Evolutionary conservation across 2,329 filamentous ascomycete species (phyloP).

Genomic region (Neofusicoccum parvum): DNA sequence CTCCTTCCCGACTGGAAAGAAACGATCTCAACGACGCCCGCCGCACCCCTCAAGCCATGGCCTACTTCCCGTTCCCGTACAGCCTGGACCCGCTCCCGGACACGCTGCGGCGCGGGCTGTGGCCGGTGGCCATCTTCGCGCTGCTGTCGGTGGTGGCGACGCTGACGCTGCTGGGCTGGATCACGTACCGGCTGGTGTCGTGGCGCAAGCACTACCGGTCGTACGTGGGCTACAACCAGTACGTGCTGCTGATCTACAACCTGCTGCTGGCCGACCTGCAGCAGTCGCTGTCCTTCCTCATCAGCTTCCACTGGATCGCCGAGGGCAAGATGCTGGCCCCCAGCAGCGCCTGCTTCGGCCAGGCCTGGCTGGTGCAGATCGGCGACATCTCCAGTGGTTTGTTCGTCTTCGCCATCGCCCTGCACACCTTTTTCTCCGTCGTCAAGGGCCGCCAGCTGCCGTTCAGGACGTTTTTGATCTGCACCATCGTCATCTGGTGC

Average conservation of each 20-base stretch:
- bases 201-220: slow-evolving; percentile 52
- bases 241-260: slow-evolving; percentile 57
- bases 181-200: slow-evolving; percentile 55
- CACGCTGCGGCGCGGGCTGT: slow-evolving; percentile 43
- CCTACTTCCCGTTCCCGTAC: slow-evolving; percentile 30
- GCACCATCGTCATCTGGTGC: slow-evolving; percentile 50
- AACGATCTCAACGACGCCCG: background rate
- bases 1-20: background rate
- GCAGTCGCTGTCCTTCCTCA: slow-evolving; percentile 53
- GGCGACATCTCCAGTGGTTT: slow-evolving; percentile 57
- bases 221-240: slow-evolving; percentile 58
- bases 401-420: slow-evolving; percentile 56
- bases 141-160: slow-evolving; percentile 51
- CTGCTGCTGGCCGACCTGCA: slow-evolving; percentile 56
- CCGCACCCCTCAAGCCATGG: background rate
- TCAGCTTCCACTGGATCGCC: slow-evolving; percentile 52
- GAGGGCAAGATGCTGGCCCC: slow-evolving; percentile 48
- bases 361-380: slow-evolving; percentile 55
- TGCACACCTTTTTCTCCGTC: slow-evolving; percentile 56
- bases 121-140: slow-evolving; percentile 51
- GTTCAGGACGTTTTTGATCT: slow-evolving; percentile 47
- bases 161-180: slow-evolving; percentile 47
- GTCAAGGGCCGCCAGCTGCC: slow-evolving; percentile 50
- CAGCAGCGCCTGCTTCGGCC: slow-evolving; percentile 51
- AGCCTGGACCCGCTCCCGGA: slow-evolving; percentile 36